These are phyloP conservation scores for Elsinoe necatrix DNA, from an alignment of 2,329 filamentous ascomycete genomes.

Conservation along the genomic window DNA sequence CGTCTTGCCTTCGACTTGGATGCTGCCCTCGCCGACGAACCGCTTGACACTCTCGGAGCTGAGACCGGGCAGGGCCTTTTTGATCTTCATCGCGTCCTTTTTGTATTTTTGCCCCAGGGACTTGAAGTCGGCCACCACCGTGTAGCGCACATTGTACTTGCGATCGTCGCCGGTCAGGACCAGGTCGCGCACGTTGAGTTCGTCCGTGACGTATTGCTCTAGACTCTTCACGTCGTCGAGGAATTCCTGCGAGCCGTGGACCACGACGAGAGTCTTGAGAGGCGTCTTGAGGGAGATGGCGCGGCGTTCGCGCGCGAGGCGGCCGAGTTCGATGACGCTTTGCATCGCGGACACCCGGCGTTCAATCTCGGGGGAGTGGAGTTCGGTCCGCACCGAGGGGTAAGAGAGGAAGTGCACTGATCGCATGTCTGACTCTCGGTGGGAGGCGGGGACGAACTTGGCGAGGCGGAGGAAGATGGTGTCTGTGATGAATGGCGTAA, in stretches of 20 bases:
- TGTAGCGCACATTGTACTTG: conserved; percentile 87
- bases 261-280: conserved; percentile 78
- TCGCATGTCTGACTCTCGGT: conserved; percentile 61
- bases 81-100: conserved; percentile 85
- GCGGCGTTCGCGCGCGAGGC: conserved; percentile 76
- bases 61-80: conserved; percentile 75
- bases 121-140: conserved; percentile 84
- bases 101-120: conserved; percentile 93
- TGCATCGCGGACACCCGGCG: conserved; percentile 87
- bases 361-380: conserved; percentile 81
- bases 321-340: conserved; percentile 75
- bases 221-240: conserved; percentile 79
- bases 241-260: conserved; percentile 74
- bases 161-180: conserved; percentile 78
- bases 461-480: conserved; percentile 82
- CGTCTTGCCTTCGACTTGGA: conserved; percentile 77
- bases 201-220: conserved; percentile 80
- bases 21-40: conserved; percentile 64
- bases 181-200: conserved; percentile 82
- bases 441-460: conserved; percentile 66
- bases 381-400: conserved; percentile 77
- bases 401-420: conserved; percentile 90
- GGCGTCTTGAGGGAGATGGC: conserved; percentile 84
- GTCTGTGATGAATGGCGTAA: conserved; percentile 92
- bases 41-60: conserved; percentile 71